Evolutionary conservation across 805 yeast species (phyloP), one percentile per base, ranked within the genome.

Genomic region (Yamadazyma takamatsuzukensis): DNA sequence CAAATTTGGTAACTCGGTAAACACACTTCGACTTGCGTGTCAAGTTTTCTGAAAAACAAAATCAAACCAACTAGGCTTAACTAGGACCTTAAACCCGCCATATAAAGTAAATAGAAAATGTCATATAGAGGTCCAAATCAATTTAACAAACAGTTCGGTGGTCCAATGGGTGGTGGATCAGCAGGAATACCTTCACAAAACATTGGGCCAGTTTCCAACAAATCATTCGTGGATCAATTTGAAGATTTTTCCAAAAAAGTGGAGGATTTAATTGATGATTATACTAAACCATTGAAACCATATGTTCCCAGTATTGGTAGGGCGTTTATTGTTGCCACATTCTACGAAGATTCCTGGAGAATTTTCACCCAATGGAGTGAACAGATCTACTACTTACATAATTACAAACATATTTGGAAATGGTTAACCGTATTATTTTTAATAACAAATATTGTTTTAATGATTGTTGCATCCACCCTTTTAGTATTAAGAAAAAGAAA

Each of bases 281-380:
- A 77, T 65, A 48, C 61, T 33, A 55, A 70, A 44, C 65, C 76
- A 32, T 53, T 80, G 27, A 80, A 72, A 54, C 90, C 90, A 0
- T 80, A 77, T 49, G 80, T 89, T 30, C 97, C 97, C 6, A 78
- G 79, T 15, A 76, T 90, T 48, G 97, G 96, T 23, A 73, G 97
- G 37, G 78, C 85, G 40, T 75, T 89, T 44, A 89, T 90, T 41
- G 96, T 90, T 35, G 95, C 95, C 30, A 93, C 97, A 0, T 90
- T 89, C 55, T 76, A 78, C 45, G 97, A 90, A 61, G 97, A 93
- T 53, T 75, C 95, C 3, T 55, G 81, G 33, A 75, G 98, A 58
- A 85, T 90, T 49, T 47, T 79, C 33, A 64, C 87, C 5, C 97
- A 89, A 64, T 90, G 97, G 97, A 59, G 72, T 21, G 95, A 86